Evolutionary conservation across 805 yeast genomes (phyloP).

Genomic region (Danielozyma ontarioensis): DNA sequence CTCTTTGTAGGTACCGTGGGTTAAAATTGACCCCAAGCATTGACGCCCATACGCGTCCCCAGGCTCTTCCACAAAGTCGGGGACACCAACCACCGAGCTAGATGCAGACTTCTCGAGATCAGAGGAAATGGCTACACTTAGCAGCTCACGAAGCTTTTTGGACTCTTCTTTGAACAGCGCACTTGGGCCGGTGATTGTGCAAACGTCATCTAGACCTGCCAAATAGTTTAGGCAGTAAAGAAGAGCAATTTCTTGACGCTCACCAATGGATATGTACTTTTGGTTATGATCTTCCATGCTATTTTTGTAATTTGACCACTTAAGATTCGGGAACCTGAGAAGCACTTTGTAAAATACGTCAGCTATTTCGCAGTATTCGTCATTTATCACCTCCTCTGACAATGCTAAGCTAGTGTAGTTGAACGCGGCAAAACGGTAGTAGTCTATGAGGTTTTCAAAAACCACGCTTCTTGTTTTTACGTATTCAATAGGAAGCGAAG

Average conservation of each 20-base stretch:
- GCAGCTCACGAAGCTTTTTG: slow-evolving; percentile 12
- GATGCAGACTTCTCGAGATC: slow-evolving; percentile 21
- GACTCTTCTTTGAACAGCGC: slow-evolving; percentile 12
- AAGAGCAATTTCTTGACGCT: slow-evolving; percentile 28
- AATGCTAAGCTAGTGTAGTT: slow-evolving; percentile 18
- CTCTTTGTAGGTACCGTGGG: slow-evolving; percentile 26
- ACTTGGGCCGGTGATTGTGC: slow-evolving; percentile 10
- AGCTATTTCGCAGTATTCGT: slow-evolving; percentile 11
- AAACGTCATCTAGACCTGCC: slow-evolving; percentile 12
- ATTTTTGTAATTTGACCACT: slow-evolving; percentile 1
- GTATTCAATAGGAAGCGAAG: slow-evolving; percentile 17
- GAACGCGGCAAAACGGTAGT: slow-evolving; percentile 23
- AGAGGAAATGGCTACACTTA: slow-evolving; percentile 15
- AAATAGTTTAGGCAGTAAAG: slow-evolving; percentile 21
- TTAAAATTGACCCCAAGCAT: slow-evolving; percentile 17
- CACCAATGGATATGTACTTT: slow-evolving; percentile 2
- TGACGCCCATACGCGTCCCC: too few species aligned
- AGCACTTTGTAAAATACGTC: slow-evolving; percentile 19
- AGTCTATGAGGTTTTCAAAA: slow-evolving; percentile 16
- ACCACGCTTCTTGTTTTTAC: slow-evolving; percentile 9
- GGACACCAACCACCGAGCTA: slow-evolving; percentile 7
- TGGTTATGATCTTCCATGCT: slow-evolving; percentile 1
- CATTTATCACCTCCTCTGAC: slow-evolving; percentile 3
- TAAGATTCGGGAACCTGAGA: slow-evolving; percentile 18
- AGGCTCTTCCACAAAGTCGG: too few species aligned